Evolutionary conservation across 2,329 filamentous ascomycete genomes (phyloP).

Genomic region (Paracamarosporium sp.): DNA sequence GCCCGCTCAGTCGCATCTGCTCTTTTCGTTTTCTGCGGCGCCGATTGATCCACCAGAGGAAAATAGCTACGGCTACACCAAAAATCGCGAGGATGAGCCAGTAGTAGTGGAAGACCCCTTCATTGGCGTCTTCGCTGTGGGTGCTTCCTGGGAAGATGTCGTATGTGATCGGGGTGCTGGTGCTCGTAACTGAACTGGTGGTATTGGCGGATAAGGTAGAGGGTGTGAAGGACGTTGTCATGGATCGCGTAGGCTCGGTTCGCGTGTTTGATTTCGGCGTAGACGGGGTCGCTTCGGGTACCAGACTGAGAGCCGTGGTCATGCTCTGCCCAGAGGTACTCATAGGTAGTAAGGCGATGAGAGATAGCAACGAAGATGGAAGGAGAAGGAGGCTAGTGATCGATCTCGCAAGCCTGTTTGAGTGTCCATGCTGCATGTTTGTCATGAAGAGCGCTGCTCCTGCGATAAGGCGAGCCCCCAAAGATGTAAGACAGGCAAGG

Average conservation of each 20-base stretch:
- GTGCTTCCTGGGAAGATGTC: slow-evolving; percentile 16
- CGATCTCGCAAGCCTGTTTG: neutral
- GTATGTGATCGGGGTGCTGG: slow-evolving; percentile 5
- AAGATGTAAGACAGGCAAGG: neutral
- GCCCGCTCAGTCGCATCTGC: slow-evolving; percentile 31
- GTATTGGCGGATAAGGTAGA: slow-evolving; percentile 12
- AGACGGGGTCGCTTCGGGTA: slow-evolving; percentile 1
- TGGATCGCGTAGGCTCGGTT: slow-evolving; percentile 2
- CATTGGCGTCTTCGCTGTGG: slow-evolving; percentile 8
- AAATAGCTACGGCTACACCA: slow-evolving; percentile 51
- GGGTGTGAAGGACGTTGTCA: slow-evolving; percentile 13
- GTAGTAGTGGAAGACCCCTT: slow-evolving; percentile 55
- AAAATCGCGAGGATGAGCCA: slow-evolving; percentile 65
- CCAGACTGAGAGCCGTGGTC: neutral
- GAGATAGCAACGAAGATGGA: neutral
- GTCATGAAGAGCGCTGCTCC: neutral
- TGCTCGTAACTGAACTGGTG: slow-evolving; percentile 5
- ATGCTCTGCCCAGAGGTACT: neutral
- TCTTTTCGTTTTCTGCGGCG: slow-evolving; percentile 47
- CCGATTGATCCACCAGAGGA: slow-evolving; percentile 54
- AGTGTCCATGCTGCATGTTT: slow-evolving; percentile 3
- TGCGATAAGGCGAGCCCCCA: neutral
- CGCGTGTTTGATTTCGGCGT: neutral
- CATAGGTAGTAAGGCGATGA: slow-evolving; percentile 5
- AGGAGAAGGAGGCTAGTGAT: neutral